Base-by-base conservation (phyloP, 106 monocot species). In the Platanthera zijinensis region DNA sequence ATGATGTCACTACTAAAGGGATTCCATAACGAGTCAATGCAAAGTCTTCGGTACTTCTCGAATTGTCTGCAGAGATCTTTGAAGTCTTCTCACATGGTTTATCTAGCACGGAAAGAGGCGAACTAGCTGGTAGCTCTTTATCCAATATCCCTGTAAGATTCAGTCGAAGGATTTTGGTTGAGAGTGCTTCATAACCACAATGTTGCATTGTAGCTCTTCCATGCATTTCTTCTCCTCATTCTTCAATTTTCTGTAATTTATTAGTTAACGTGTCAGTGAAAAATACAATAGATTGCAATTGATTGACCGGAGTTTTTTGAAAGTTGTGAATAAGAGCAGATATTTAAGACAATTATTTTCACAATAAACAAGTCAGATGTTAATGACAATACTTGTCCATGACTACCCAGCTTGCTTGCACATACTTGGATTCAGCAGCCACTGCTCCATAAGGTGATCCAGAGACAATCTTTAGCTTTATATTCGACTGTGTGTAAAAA, bases 371-470 rank as follows among this genome's bases (percentile, higher is more conserved):
- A 50, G 3, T 15, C 18, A 52, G 22, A 51, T 10, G 15, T 70
- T 18, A 51, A 52, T 28, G 51, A 73, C 22, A 39, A 39, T 81
- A 87, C 90, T 76, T 87, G 83, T 90, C 90, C 6, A 90, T 73
- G 17, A 90, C 90, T 48, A 90, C 71, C 90, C 90, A 90, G 82
- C 82, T 84, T 57, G 90, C 90, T 51, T 84, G 81, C 52, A 85
- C 69, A 32, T 82, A 76, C 76, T 81, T 90, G 6, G 90, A 84
- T 61, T 90, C 90, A 30, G 76, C 83, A 10, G 82, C 90, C 76
- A 90, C 90, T 19, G 80, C 82, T 12, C 86, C 83, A 74, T 13
- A 46, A 30, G 74, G 28, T 17, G 75, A 46, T 52, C 64, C 80
- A n/a, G 79, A 69, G 10, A 89, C 82, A n/a, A 90, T 82, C 80